Base-by-base conservation (phyloP, 768 basidiomycete genomes). In the Dioszegia hungarica region DNA sequence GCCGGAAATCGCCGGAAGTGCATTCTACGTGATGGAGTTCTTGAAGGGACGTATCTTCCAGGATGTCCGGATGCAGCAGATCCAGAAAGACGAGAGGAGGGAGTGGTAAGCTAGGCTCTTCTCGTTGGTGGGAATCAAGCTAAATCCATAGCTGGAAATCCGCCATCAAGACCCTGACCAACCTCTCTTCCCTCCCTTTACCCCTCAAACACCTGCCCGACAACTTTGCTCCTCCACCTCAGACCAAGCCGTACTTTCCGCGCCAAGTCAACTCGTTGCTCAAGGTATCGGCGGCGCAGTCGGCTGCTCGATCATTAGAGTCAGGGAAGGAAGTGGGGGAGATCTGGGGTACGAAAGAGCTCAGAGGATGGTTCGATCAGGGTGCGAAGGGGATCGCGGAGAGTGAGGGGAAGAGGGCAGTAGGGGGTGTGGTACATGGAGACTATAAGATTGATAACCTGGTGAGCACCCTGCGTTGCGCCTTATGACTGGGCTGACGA, bases 371-470 rank as follows among this genome's bases (percentile, higher is more conserved):
- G 89, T 95, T 91, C 75, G 77, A 79, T 58, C 39, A 57, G 11
- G 73, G 72, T 8, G 69, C 71, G 20, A 74, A 77, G 27, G 82
- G 89, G 68, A 77, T 89, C 25, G 92, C 90, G 0, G 59, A 54
- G 1, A 83, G 89, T 66, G 90, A 93, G 77, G 78, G 72, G 60
- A 84, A 84, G 72, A 82, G 81, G 0, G 89, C 88, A 0, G 79
- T 82, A 52, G 84, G 89, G 40, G 56, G 66, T 20, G 68, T 99
- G 61, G 91, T 98, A 5, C 94, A 98, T 72, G 94, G 94, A 25
- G 94, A 99, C 76, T 98, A 89, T 74, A 99, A 99, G 75, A 80
- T 94, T n/a, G 94, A 99, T 77, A 99, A 99, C 75, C 75, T 99
- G 62, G 82, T 97, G 37, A 14, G 76, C 53, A 6, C 9, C 39